Evolutionary conservation across 306 rosid genomes (phyloP), one percentile per base, ranked within the genome.

Genomic region (Cucurbita pepo): DNA sequence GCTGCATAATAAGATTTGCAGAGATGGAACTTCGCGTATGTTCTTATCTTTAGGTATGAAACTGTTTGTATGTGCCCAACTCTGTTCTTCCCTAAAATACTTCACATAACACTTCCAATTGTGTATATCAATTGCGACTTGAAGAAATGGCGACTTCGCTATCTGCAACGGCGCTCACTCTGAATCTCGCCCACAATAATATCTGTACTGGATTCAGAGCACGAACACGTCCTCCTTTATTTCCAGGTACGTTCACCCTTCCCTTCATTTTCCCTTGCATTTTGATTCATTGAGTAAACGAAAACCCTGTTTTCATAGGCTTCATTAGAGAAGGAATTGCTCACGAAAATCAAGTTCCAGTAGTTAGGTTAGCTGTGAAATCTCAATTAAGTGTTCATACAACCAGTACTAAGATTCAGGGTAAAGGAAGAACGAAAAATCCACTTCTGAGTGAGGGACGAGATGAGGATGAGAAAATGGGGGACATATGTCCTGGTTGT

Each of bases 401-500:
- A 59, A 56, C 80, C 47, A 57, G 59, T 54, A 76, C 74, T 72
- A 71, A 77, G 76, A 74, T 77, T 76, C 10, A 14, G 21, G 81
- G 80, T 21, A 86, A 79, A 77, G 77, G 57, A 13, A 80, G 70
- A 14, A 47, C 22, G 10, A 76, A 80, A 53, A 84, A 69, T 47
- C 86, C 87, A 0, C n/a, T 93, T 67, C 69, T 90, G 79, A 90
- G 96, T 76, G 98, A 93, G 79, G 96, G 98, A 9, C 87, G 98
- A 79, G 96, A 93, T 73, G 96, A 86, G 76, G 96, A 93, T 75
- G 96, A 90, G 77, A 79, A 67, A 59, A 79, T 73, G 77, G 98
- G 93, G 12, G 87, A 82, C 45, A 77, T 90, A 65, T 93, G 96
- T 79, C 96, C 96, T 56, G 98, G 98, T n/a, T 93, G 98, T 85